Percentiles rank a stretch among this genome's conserved stretches.
These are phyloP conservation scores for Alternaria brassicae DNA, from an alignment of 2,329 filamentous ascomycete species.

Conservation along the genomic window DNA sequence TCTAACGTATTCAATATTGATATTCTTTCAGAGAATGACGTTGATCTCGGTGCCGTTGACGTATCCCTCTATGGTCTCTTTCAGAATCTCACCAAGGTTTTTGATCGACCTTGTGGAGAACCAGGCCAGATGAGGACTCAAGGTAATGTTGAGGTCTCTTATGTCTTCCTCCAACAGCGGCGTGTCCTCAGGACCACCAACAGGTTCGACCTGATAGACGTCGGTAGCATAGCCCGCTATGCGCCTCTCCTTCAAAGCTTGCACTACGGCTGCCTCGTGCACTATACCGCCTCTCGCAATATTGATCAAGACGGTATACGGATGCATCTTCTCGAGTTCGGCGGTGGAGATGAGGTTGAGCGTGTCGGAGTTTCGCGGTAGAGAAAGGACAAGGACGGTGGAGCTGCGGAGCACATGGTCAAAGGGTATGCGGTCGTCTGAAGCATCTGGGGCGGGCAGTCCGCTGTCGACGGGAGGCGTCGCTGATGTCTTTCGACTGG, in stretches of 20 bases:
- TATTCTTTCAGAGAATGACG: slow-evolving; percentile 35
- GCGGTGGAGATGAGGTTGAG: slow-evolving; percentile 43
- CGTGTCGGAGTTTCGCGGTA: slow-evolving; percentile 44
- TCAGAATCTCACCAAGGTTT: slow-evolving; percentile 55
- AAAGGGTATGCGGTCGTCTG: slow-evolving; percentile 46
- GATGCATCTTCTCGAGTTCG: slow-evolving; percentile 57
- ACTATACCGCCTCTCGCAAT: slow-evolving; percentile 60
- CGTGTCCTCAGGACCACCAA: slow-evolving; percentile 50
- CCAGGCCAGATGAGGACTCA: slow-evolving; percentile 64
- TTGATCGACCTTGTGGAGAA: slow-evolving; percentile 57
- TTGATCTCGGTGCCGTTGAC: slow-evolving; percentile 51
- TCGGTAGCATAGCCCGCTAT: slow-evolving; percentile 61
- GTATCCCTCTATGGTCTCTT: slow-evolving; percentile 58
- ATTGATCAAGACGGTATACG: slow-evolving; percentile 57
- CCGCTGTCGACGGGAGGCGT: slow-evolving; percentile 11
- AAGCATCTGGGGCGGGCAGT: slow-evolving; percentile 10
- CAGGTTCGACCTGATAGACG: slow-evolving; percentile 59
- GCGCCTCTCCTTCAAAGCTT: slow-evolving; percentile 53
- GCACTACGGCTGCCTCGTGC: slow-evolving; percentile 58
- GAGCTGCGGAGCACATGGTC: slow-evolving; percentile 46
- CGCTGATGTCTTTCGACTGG: slow-evolving; percentile 49
- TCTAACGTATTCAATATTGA: not conserved
- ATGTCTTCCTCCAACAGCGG: slow-evolving; percentile 55
- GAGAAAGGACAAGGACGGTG: slow-evolving; percentile 50
- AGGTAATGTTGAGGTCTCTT: slow-evolving; percentile 57